These are phyloP conservation scores for Trebouxia sp. DNA, from an alignment of 139 green algal genomes.

Conservation along the genomic window DNA sequence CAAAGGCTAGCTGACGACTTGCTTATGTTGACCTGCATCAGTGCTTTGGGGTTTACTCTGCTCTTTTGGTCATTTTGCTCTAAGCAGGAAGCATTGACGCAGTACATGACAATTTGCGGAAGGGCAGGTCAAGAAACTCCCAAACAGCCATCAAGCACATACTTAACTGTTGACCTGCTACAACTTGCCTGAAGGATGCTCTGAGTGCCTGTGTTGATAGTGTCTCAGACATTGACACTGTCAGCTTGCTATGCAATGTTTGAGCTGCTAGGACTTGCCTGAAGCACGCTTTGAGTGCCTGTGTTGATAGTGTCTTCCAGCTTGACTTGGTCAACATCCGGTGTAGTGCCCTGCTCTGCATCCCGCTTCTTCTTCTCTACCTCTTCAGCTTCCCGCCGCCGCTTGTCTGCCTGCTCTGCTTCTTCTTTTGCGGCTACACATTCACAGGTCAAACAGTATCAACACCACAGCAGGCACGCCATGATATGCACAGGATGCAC, in stretches of 20 bases:
- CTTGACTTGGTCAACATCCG: neutral
- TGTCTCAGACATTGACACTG: neutral
- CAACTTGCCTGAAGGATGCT: neutral
- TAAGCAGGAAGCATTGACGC: no score
- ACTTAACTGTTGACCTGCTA: neutral
- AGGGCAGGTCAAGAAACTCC: no score
- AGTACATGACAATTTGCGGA: no score
- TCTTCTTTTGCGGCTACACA: conserved; percentile 23
- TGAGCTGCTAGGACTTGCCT: neutral
- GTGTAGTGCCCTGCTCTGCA: neutral
- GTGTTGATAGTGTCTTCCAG: conserved; percentile 16
- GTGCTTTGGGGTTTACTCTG: no score
- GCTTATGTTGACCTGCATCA: no score
- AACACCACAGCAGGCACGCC: neutral
- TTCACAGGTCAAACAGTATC: neutral
- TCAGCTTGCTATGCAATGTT: neutral
- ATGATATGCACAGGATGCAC: no score
- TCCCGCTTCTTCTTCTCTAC: conserved; percentile 34
- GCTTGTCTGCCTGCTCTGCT: conserved; percentile 19
- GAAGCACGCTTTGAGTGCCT: neutral
- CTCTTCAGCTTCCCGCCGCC: conserved; percentile 18
- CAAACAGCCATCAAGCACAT: no score
- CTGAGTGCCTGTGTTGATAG: conserved; percentile 2
- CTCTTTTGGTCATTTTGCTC: no score
- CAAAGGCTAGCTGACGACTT: no score